Evolutionary conservation across 108 stramenopile genomes (phyloP).

Genomic region (Poteriospumella lacustris): DNA sequence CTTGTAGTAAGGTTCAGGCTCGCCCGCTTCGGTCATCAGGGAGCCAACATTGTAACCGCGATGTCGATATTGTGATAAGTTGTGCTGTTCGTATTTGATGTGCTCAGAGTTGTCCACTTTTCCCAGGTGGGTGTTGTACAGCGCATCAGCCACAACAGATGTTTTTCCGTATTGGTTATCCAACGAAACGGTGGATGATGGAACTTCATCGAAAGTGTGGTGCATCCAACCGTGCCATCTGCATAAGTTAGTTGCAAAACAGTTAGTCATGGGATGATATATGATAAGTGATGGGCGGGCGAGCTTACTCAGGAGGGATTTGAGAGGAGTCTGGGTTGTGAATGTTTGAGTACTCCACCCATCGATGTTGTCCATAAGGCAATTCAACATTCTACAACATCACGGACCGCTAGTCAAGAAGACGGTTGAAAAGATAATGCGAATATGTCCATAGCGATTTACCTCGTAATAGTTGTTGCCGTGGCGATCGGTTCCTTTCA

Average conservation of each 20-base stretch:
- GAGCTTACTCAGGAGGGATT: slow-evolving; percentile 21
- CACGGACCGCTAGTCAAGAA: not conserved
- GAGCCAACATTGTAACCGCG: slow-evolving; percentile 19
- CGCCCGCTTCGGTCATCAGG: not conserved
- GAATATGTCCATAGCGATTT: not conserved
- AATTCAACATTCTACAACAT: not conserved
- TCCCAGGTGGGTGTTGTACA: slow-evolving; percentile 14
- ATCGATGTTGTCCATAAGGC: slow-evolving; percentile 24
- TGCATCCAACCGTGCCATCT: slow-evolving; percentile 33
- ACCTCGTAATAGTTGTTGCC: slow-evolving; percentile 33
- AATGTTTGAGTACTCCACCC: slow-evolving; percentile 18
- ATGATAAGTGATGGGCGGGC: not conserved
- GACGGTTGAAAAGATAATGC: not conserved
- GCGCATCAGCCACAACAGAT: not conserved
- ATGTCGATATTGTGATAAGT: slow-evolving; percentile 1
- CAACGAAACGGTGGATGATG: not conserved
- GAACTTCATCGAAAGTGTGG: slow-evolving; percentile 19
- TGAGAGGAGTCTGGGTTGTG: slow-evolving; percentile 6
- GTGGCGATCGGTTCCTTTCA: slow-evolving; percentile 20
- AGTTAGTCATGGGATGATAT: not conserved
- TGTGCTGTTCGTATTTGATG: not conserved
- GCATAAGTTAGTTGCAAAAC: not conserved
- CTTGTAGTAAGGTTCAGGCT: slow-evolving; percentile 1
- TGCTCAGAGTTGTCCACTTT: not conserved
- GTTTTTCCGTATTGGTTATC: not conserved